Conservation (phyloP, 2,329 filamentous ascomycete genomes). For the Sporothrix schenckii region DNA sequence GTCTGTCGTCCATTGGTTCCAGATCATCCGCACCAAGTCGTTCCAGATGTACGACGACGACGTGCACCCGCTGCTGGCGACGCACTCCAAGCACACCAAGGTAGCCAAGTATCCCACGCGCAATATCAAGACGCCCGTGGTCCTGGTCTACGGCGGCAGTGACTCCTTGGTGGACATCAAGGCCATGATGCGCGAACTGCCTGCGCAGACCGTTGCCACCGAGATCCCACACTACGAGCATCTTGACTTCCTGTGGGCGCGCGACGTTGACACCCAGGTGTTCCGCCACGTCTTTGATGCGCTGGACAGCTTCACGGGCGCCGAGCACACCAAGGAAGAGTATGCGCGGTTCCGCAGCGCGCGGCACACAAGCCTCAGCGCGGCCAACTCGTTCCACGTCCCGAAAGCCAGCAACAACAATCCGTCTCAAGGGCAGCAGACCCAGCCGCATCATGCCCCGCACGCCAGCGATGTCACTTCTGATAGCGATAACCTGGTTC, state of each 20-base stretch:
- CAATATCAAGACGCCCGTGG: slow-evolving; percentile 95
- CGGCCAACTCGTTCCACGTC: neutral
- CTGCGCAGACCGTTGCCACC: slow-evolving; percentile 78
- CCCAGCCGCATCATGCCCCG: neutral
- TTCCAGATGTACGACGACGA: slow-evolving; percentile 99
- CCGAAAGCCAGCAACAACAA: neutral
- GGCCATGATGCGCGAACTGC: slow-evolving; percentile 87
- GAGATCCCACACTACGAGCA: slow-evolving; percentile 94
- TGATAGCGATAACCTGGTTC: neutral
- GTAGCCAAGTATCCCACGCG: slow-evolving; percentile 94
- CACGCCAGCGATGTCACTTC: neutral
- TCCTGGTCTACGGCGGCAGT: slow-evolving; percentile 88
- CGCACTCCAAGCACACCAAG: slow-evolving; percentile 86
- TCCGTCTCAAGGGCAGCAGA: neutral
- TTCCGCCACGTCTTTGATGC: slow-evolving; percentile 93
- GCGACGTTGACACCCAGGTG: slow-evolving; percentile 79
- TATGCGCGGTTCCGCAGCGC: slow-evolving; percentile 61
- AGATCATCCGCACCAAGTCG: slow-evolving; percentile 92
- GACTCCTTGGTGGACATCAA: slow-evolving; percentile 94
- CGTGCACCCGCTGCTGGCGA: slow-evolving; percentile 72
- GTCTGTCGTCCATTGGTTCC: slow-evolving; percentile 98
- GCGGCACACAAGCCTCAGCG: slow-evolving; percentile 54
- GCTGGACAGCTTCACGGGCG: slow-evolving; percentile 68
- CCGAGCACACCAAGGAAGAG: slow-evolving; percentile 62
- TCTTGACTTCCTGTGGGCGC: slow-evolving; percentile 93